Evolutionary conservation across 139 green algal genomes (phyloP), one percentile per base, ranked within the genome.

Genomic region (Mychonastes homosphaera): DNA sequence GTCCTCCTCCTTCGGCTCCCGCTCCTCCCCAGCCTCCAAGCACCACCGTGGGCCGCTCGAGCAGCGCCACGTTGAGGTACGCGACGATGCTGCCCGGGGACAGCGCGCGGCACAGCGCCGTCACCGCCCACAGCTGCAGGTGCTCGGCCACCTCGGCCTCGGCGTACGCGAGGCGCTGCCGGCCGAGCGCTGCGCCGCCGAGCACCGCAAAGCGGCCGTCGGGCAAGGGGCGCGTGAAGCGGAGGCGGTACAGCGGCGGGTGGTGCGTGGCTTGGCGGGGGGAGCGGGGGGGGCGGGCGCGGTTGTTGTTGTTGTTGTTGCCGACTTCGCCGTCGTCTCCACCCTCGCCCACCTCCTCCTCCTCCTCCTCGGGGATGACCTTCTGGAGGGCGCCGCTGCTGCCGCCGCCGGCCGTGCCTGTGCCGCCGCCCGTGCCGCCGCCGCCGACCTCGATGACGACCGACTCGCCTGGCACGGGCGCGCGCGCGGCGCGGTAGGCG

Each of bases 31-130:
- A n/a, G n/a, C n/a, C n/a, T n/a, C n/a, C n/a, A 64, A 96, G 92
- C 29, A 96, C 67, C 19, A 93, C 85, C 32, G 92, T 63, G 71
- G 94, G 85, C 61, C 77, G 77, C 78, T 96, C 89, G 47, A 95
- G 74, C 71, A 96, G 70, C 3, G 67, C 78, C 7, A 71, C 81
- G 15, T 79, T 84, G 6, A 95, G 62, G 49, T 91, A 61, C 26
- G 62, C 62, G 7, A 94, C 48, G 19, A 96, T 68, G 73, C 84
- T 91, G 1, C 93, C 83, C 43, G 96, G 57, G 10, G 73, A 84
- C 40, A 96, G 64, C 2, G 52, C 67, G 41, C 79, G 82, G 67
- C 80, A 90, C 56, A 95, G 75, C 3, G 72, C 66, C 4, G 80
- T 73, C 6, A 89, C 70, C 13, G 80, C 70, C 87, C 87, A 95